A percentile compares a stretch with the other conserved stretches of the same genome.
Evolutionary conservation across 2,329 filamentous ascomycete genomes (phyloP).

Genomic region (Epicoccum nigrum): DNA sequence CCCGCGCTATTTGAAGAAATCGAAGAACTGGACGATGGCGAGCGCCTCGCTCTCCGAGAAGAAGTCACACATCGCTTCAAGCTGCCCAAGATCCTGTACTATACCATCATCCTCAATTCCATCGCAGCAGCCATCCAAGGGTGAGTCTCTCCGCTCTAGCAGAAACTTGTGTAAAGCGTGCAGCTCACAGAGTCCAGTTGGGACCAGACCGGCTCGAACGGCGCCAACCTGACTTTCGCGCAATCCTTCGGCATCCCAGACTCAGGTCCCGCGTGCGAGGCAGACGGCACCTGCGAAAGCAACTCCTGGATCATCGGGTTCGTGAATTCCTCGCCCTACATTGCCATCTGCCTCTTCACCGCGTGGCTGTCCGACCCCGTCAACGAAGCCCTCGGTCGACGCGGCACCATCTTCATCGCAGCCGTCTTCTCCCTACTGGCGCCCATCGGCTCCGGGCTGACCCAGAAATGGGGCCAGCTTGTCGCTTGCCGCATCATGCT

Average conservation of each 20-base stretch:
- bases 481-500: conserved; percentile 46
- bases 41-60: conserved; percentile 63
- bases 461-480: conserved; percentile 50
- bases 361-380: conserved; percentile 40
- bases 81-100: conserved; percentile 63
- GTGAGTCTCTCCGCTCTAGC: background rate
- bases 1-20: conserved; percentile 68
- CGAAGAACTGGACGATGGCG: conserved; percentile 65
- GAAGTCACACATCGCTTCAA: conserved; percentile 69
- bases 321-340: conserved; percentile 40
- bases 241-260: conserved; percentile 40
- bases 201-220: conserved; percentile 63
- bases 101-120: conserved; percentile 71
- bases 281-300: conserved; percentile 34
- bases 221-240: conserved; percentile 66
- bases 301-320: conserved; percentile 45
- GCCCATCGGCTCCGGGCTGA: conserved; percentile 44
- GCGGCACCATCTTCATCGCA: conserved; percentile 44
- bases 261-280: conserved; percentile 26
- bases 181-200: conserved; percentile 53
- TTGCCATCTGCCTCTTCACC: conserved; percentile 36
- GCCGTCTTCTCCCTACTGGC: conserved; percentile 44
- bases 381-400: conserved; percentile 39
- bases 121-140: conserved; percentile 70
- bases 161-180: conserved; percentile 55